A percentile compares a stretch with the other conserved stretches of the same genome.
These are phyloP conservation scores for Erysimum cheiri DNA, from an alignment of 441 rosid species.

Conservation along the genomic window DNA sequence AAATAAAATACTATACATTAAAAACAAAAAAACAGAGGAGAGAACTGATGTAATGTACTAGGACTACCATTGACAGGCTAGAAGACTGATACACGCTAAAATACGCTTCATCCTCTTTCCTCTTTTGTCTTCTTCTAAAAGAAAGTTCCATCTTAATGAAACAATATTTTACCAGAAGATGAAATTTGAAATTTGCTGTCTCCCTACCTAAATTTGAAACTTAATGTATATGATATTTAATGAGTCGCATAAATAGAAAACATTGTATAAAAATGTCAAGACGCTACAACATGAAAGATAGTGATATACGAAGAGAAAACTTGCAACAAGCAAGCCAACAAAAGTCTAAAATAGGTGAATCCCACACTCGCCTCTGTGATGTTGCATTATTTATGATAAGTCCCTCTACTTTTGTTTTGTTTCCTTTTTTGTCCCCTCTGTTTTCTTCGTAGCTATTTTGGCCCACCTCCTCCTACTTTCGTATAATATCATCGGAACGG, in stretches of 20 bases:
- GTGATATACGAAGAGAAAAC: constrained; percentile 25
- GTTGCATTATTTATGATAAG: constrained; percentile 30
- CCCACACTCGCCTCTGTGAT: constrained; percentile 34
- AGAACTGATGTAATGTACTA: constrained; percentile 28
- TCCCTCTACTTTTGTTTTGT: constrained; percentile 23
- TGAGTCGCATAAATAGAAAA: constrained; percentile 19
- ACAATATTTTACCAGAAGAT: constrained; percentile 15
- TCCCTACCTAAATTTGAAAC: constrained; percentile 21
- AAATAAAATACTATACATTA: not conserved
- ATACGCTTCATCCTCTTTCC: constrained; percentile 12
- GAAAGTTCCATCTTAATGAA: constrained; percentile 15
- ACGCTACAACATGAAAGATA: constrained; percentile 34
- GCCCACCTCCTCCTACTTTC: not conserved
- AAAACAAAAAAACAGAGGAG: not conserved
- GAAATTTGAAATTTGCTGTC: constrained; percentile 14
- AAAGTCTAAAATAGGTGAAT: constrained; percentile 35
- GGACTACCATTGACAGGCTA: constrained; percentile 33
- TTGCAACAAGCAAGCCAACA: not conserved
- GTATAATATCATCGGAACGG: constrained; percentile 18
- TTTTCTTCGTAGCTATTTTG: not conserved
- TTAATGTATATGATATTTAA: constrained; percentile 16
- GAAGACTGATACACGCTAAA: constrained; percentile 28
- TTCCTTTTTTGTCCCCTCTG: not conserved
- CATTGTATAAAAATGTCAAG: constrained; percentile 26
- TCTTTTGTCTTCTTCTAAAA: constrained; percentile 5